phyloP scores from a whole-genome alignment of 2,329 filamentous ascomycete species.

The Dissoconium aciculare region DNA sequence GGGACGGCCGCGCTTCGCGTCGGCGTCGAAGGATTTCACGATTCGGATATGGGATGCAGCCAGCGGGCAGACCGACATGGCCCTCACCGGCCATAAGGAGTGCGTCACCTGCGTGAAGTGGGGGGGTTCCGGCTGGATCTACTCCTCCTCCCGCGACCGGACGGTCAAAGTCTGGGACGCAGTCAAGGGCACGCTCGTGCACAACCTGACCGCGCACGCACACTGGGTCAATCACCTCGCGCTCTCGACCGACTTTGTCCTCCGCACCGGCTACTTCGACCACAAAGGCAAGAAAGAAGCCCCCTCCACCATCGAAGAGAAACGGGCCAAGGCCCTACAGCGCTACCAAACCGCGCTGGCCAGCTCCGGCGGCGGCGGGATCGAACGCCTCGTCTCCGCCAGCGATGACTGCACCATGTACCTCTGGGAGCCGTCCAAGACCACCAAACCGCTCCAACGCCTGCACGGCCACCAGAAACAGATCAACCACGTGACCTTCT shows the following conservation, averaged over 20 bases:
- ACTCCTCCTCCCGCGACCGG: constrained; percentile 80
- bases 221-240: constrained; percentile 96
- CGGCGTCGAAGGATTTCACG: constrained; percentile 78
- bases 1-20: constrained; percentile 66
- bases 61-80: constrained; percentile 61
- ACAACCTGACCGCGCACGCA: constrained; percentile 67
- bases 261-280: constrained; percentile 76
- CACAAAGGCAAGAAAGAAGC: constrained; percentile 53
- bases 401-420: constrained; percentile 96
- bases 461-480: constrained; percentile 92
- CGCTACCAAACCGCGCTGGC: constrained; percentile 76
- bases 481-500: constrained; percentile 91
- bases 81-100: constrained; percentile 75
- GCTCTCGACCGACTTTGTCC: constrained; percentile 78
- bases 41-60: constrained; percentile 77
- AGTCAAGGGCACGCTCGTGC: constrained; percentile 59
- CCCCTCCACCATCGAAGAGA: constrained; percentile 54
- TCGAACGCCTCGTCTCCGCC: constrained; percentile 76
- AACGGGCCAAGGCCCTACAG: constrained; percentile 58
- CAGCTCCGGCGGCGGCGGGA: constrained; percentile 32
- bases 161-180: constrained; percentile 84
- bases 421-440: constrained; percentile 70
- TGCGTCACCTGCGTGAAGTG: constrained; percentile 83
- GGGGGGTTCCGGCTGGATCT: constrained; percentile 78
- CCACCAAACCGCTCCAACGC: constrained; percentile 71